These are phyloP conservation scores for Stellera chamaejasme DNA, from an alignment of 345 rosid genomes.

Conservation along the genomic window DNA sequence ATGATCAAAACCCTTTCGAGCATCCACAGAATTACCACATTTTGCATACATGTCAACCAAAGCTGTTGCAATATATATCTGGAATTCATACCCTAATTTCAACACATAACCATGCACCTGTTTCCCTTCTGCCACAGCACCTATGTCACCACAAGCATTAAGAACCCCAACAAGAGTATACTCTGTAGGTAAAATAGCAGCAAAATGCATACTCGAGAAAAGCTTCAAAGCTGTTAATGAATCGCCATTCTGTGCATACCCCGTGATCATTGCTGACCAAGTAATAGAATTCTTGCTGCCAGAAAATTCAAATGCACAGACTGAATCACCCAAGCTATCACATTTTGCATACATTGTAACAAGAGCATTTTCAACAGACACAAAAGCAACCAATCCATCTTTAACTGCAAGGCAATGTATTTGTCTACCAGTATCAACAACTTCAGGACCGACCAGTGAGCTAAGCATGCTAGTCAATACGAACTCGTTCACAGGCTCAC, in stretches of 20 bases:
- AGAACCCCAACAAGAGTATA: constrained; percentile 72
- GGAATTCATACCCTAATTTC: constrained; percentile 60
- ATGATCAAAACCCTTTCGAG: constrained; percentile 49
- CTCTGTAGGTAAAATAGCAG: constrained; percentile 56
- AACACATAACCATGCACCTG: constrained; percentile 56
- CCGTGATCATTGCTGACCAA: constrained; percentile 90
- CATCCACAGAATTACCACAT: constrained; percentile 35
- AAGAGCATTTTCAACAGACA: constrained; percentile 50
- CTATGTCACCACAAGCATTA: constrained; percentile 65
- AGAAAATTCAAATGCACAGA: constrained; percentile 50
- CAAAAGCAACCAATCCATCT: constrained; percentile 39
- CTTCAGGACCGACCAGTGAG: constrained; percentile 37
- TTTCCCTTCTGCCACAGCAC: constrained; percentile 54
- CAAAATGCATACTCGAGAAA: constrained; percentile 53
- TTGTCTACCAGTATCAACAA: constrained; percentile 43
- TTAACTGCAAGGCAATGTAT: constrained; percentile 49
- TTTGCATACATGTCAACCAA: constrained; percentile 79
- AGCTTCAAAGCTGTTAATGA: constrained; percentile 47
- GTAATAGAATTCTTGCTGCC: constrained; percentile 59
- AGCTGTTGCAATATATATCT: constrained; percentile 48
- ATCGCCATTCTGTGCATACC: constrained; percentile 73
- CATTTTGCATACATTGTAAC: constrained; percentile 83
- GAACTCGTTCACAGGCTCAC: constrained; percentile 50
- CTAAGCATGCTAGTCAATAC: constrained; percentile 64
- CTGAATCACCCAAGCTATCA: constrained; percentile 46